Evolutionary conservation across 345 rosid genomes (phyloP).

Genomic region (Camelina neglecta): DNA sequence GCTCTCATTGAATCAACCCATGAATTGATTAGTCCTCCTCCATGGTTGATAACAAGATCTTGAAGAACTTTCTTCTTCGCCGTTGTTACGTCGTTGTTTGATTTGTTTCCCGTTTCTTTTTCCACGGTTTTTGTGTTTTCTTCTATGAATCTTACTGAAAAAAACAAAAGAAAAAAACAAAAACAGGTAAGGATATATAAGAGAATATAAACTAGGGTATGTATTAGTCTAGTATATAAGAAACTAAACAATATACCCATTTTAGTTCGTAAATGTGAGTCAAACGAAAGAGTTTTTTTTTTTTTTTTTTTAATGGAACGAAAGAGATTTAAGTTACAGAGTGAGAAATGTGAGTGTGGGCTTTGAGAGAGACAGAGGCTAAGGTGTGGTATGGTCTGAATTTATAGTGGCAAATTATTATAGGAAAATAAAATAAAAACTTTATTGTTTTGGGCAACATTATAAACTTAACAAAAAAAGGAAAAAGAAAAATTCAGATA

Average conservation of each 20-base stretch:
- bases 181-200: slow-evolving; percentile 8
- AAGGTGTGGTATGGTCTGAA: slow-evolving; percentile 39
- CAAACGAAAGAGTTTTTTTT: too few species aligned
- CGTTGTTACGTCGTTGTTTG: slow-evolving; percentile 26
- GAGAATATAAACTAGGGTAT: not conserved
- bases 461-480: slow-evolving; percentile 31
- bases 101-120: slow-evolving; percentile 53
- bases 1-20: slow-evolving; percentile 93
- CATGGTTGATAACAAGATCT: slow-evolving; percentile 49
- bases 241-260: slow-evolving; percentile 39
- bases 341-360: slow-evolving; percentile 37
- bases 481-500: slow-evolving; percentile 21
- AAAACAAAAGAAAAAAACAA: not conserved
- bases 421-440: slow-evolving; percentile 27
- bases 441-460: slow-evolving; percentile 11
- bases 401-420: slow-evolving; percentile 44
- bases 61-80: slow-evolving; percentile 44
- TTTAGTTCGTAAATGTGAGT: not conserved
- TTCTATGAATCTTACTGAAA: slow-evolving; percentile 49
- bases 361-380: slow-evolving; percentile 43
- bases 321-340: slow-evolving; percentile 33
- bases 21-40: slow-evolving; percentile 53
- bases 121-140: slow-evolving; percentile 46
- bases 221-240: not conserved
- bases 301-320: too few species aligned